These are phyloP conservation scores for Sclerotinia spermophila DNA, from an alignment of 2,329 filamentous ascomycete genomes.

Conservation along the genomic window DNA sequence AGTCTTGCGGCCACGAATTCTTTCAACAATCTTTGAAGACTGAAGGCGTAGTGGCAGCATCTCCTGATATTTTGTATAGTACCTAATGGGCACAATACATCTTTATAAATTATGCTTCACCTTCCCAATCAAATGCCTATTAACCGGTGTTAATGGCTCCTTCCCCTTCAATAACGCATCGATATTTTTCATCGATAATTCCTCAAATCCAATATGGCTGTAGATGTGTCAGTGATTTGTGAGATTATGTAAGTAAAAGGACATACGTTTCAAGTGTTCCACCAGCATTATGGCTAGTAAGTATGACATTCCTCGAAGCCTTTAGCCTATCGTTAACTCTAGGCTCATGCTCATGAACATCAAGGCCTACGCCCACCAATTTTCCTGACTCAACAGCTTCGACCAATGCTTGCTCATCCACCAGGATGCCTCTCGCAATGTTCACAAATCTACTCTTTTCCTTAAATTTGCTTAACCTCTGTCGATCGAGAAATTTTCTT, in stretches of 20 bases:
- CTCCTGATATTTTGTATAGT: neutral
- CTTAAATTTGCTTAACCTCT: conserved; percentile 50
- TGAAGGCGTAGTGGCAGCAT: neutral
- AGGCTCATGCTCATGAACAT: conserved; percentile 63
- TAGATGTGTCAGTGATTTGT: neutral
- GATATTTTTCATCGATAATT: conserved; percentile 64
- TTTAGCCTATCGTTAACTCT: conserved; percentile 33
- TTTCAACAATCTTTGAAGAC: neutral
- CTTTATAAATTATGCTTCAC: conserved; percentile 5
- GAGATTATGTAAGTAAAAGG: neutral
- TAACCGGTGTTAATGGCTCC: conserved; percentile 35
- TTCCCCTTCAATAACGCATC: conserved; percentile 50
- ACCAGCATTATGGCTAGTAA: conserved; percentile 66
- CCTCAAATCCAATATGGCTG: conserved; percentile 56
- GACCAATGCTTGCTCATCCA: conserved; percentile 62
- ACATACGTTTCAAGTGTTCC: conserved; percentile 57
- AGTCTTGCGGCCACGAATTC: neutral
- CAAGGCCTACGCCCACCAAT: conserved; percentile 54
- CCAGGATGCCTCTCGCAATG: conserved; percentile 59
- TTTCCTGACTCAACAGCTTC: conserved; percentile 52
- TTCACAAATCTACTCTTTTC: conserved; percentile 59
- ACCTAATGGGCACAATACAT: neutral
- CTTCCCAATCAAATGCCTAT: conserved; percentile 30
- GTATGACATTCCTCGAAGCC: conserved; percentile 41
- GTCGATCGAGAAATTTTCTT: conserved; percentile 46